Evolutionary conservation across 148 eudicot genomes (phyloP), one percentile per base, ranked within the genome.

Genomic region (Cornus florida): DNA sequence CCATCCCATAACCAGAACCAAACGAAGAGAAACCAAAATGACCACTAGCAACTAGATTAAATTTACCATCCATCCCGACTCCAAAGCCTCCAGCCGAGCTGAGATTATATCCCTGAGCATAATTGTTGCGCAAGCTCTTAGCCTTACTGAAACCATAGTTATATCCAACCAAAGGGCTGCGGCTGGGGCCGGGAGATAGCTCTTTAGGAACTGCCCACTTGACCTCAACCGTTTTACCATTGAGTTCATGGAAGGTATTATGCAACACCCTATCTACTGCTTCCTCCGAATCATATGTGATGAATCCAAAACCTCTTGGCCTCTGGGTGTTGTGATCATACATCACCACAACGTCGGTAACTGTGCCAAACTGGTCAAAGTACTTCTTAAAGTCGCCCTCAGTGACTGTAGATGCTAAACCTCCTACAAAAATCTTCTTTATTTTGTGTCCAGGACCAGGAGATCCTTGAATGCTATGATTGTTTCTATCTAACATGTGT

Each of bases 171-270:
- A 91, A 62, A 56, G 96, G 97, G 81, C 97, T 89, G 10, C 94
- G 92, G 78, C 16, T 85, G 32, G 98, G 97, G 31, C 90, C 81
- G 10, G 92, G 98, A 16, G 96, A 89, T 23, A 87, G 74, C 86
- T 92, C 96, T 84, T 91, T 94, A 0, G 98, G 98, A 76, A 94
- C 97, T 22, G 98, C 98, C 66, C 94, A 86, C 81, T 94, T 94
- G 65, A 94, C 98, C 92, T 92, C 98, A n/a, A 94, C 98, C 93
- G 89, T 86, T 83, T 94, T 94, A 19, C 96, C 94, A 79, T 89
- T 90, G 72, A 94, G 93, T 79, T 94, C 94, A 77, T 94, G 98
- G 76, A 94, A 94, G 69, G 97, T 92, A 76, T 89, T 92, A 67
- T 82, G 91, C 85, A 94, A 85, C 7, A 88, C 97, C 75, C 86